These are phyloP conservation scores for Cadophora gregata DNA, from an alignment of 2,329 filamentous ascomycete species.

Conservation along the genomic window DNA sequence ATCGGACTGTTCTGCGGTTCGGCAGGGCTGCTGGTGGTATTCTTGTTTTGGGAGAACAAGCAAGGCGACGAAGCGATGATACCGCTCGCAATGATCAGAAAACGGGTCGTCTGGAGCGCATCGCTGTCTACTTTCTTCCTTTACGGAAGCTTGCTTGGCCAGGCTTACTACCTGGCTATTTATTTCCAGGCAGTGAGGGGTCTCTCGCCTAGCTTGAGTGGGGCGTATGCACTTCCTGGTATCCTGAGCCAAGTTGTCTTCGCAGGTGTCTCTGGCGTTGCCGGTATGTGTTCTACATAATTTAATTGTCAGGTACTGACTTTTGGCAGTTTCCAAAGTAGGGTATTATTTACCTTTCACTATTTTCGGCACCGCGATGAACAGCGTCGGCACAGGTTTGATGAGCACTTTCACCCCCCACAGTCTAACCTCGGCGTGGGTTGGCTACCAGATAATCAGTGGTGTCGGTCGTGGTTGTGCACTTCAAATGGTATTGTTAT, in stretches of 20 bases:
- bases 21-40: slow-evolving; percentile 32
- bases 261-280: slow-evolving; percentile 33
- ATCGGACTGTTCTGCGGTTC: slow-evolving; percentile 42
- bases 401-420: slow-evolving; percentile 41
- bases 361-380: slow-evolving; percentile 40
- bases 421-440: slow-evolving; percentile 33
- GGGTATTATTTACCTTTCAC: slow-evolving; percentile 47
- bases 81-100: slow-evolving; percentile 35
- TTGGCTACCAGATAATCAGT: slow-evolving; percentile 41
- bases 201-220: slow-evolving; percentile 45
- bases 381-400: slow-evolving; percentile 44
- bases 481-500: slow-evolving; percentile 35
- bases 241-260: slow-evolving; percentile 44
- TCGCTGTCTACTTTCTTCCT: slow-evolving; percentile 29
- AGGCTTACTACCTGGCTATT: slow-evolving; percentile 54
- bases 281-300: slow-evolving; percentile 11
- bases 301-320: neutral
- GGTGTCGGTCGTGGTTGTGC: slow-evolving; percentile 36
- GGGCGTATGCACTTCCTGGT: slow-evolving; percentile 48
- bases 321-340: slow-evolving; percentile 31
- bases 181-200: slow-evolving; percentile 56
- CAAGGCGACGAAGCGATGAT: slow-evolving; percentile 42
- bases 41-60: slow-evolving; percentile 40
- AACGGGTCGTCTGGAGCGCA: slow-evolving; percentile 35
- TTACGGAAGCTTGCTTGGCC: slow-evolving; percentile 25